Evolutionary conservation across 345 rosid species (phyloP).

Genomic region (Gossypium bickii): DNA sequence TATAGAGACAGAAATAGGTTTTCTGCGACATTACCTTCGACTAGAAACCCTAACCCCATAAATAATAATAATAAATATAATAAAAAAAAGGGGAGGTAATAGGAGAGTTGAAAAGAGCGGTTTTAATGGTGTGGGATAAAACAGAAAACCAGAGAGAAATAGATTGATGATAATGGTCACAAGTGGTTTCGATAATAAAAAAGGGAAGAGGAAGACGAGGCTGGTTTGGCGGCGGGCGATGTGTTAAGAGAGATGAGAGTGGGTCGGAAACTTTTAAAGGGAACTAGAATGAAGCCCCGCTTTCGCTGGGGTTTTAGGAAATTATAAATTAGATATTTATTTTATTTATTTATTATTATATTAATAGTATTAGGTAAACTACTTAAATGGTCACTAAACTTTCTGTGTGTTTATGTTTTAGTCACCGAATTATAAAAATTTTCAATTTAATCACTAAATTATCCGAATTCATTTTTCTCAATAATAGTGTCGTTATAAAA

Average conservation of each 20-base stretch:
- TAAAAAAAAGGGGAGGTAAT: not conserved
- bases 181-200: not conserved
- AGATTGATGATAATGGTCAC: not conserved
- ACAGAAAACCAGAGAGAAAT: conserved; percentile 12
- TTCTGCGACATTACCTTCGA: conserved; percentile 15
- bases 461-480: too few relatives aligned
- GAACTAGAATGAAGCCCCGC: too few relatives aligned
- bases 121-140: conserved; percentile 6
- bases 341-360: too few relatives aligned
- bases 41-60: conserved; percentile 52
- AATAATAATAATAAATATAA: not conserved
- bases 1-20: conserved; percentile 4
- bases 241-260: not conserved
- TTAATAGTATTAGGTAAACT: too few relatives aligned
- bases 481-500: too few relatives aligned
- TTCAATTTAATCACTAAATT: too few relatives aligned
- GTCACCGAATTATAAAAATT: too few relatives aligned
- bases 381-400: too few relatives aligned
- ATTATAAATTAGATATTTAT: too few relatives aligned
- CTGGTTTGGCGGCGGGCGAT: not conserved
- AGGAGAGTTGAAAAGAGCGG: conserved; percentile 21
- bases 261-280: not conserved
- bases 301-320: too few relatives aligned
- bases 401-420: too few relatives aligned
- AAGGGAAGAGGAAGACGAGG: not conserved